Base-by-base conservation (phyloP, 176 grass and related monocot species). In the Elaeis guineensis region DNA sequence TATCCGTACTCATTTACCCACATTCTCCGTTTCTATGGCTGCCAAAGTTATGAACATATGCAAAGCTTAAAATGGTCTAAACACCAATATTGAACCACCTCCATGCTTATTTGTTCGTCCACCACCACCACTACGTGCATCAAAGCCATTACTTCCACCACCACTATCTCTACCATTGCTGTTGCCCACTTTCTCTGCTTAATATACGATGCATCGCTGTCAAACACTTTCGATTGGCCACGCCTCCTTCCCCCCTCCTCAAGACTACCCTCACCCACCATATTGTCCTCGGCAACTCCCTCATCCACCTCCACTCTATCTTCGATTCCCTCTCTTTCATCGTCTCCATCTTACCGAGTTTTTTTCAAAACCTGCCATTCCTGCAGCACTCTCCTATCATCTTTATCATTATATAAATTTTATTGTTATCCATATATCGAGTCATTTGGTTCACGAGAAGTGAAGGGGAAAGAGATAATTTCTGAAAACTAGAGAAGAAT, bases 271-370 rank as follows among this genome's bases (percentile, higher is more conserved):
- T 85, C 72, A 77, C 64, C 64, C 30, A 29, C 52, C 75, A 85
- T 55, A 90, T 72, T 22, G 68, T 90, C 67, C 67, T 90, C 30
- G 85, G 72, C 71, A 90, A 90, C 59, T 75, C 71, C 51, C 58
- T 72, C 58, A 17, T 72, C 50, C 44, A 61, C 16, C 75, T 90
- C 75, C 62, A 85, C 72, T 69, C 65, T 44, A 74, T 70, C 65
- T 89, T 62, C 68, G 61, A 71, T 19, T 16, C 5, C 50, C 71
- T 83, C 17, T 21, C 72, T 17, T 77, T 68, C 7, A 50, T 68
- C 5, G 5, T 65, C 48, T 24, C 58, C 18, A 72, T 72, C 29
- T 82, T 85, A 4, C 48, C n/a, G 78, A 85, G 75, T 82, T 17
- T 68, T 72, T 2, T 58, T 73, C 75, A 82, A 70, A 75, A 85